Percentiles rank a stretch among this genome's conserved stretches.
phyloP scores from a whole-genome alignment of 1,139 yeast species.

The Saccharomyces pastorianus region DNA sequence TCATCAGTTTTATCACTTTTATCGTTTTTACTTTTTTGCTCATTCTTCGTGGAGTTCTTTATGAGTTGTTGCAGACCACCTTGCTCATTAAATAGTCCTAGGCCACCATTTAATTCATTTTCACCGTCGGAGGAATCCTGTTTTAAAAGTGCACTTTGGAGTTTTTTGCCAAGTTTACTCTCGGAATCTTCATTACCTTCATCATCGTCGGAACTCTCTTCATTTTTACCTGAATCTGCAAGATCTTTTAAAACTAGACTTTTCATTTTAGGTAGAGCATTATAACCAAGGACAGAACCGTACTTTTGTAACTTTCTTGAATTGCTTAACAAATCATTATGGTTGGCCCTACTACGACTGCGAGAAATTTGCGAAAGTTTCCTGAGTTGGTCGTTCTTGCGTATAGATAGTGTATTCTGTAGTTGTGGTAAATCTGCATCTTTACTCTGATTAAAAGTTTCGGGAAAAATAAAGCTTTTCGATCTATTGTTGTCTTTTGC shows the following conservation, averaged over 20 bases:
- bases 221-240: slow-evolving; percentile 13
- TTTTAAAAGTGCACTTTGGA: slow-evolving; percentile 11
- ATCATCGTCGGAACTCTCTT: slow-evolving; percentile 13
- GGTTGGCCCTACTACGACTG: slow-evolving; percentile 2
- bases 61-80: neutral
- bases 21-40: slow-evolving; percentile 3
- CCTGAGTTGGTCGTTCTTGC: neutral
- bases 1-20: slow-evolving; percentile 8
- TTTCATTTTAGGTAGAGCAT: slow-evolving; percentile 19
- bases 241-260: slow-evolving; percentile 29
- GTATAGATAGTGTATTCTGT: neutral
- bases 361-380: neutral
- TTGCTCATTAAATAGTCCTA: slow-evolving; percentile 9
- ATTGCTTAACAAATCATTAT: slow-evolving; percentile 13
- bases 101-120: slow-evolving; percentile 10
- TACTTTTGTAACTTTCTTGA: slow-evolving; percentile 30
- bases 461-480: slow-evolving; percentile 6
- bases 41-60: neutral
- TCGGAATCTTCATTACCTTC: slow-evolving; percentile 23
- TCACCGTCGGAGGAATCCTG: neutral
- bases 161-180: slow-evolving; percentile 13
- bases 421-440: slow-evolving; percentile 4
- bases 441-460: neutral
- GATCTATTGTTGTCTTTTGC: slow-evolving; percentile 27
- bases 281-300: slow-evolving; percentile 28